Evolutionary conservation across 192 early-diverging fungal species (phyloP), one percentile per base, ranked within the genome.

Genomic region (Mortierella alpina): DNA sequence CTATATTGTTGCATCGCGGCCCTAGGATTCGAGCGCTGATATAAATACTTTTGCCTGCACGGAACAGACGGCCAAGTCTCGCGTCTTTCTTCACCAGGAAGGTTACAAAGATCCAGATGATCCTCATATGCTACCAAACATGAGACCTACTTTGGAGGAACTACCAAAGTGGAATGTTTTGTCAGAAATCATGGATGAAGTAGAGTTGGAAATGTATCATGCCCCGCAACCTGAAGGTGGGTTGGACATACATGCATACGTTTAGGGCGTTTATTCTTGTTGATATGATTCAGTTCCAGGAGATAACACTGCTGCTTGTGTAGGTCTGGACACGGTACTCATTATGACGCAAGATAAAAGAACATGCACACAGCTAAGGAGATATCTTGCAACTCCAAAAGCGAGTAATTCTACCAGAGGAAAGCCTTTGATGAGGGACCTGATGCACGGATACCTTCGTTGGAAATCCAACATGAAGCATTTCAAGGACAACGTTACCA

Each of bases 111-210:
- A 68, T 46, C 75, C 83, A n/a, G 87, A 88, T 56, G 56, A 68
- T 17, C 60, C 81, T 66, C 85, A 86, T 7, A 75, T 97, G 22
- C 94, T 96, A 2, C 86, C 90, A 1, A 83, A 86, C 40, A 87
- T 94, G 54, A 79, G 88, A 60, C 91, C 93, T 0, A 86, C 92
- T 44, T 73, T 98, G 50, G 97, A 99, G 73, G 95, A 94, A 52
- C 91, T 92, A n/a, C 98, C 98, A 17, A 99, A 99, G 74, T 98
- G 96, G 93, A 82, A 82, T 50, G 87, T 91, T 12, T 66, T 99
- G 39, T 68, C 66, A 2, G 87, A 91, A 15, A 85, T 95, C 0
- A 78, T 99, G 63, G 81, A 93, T 20, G 96, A 98, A 69, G 92
- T 99, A n/a, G 89, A 93, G 59, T 49, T 69, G 13, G 92, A 93